phyloP scores from a whole-genome alignment of 345 rosid species.

The Bruguiera gymnorhiza region DNA sequence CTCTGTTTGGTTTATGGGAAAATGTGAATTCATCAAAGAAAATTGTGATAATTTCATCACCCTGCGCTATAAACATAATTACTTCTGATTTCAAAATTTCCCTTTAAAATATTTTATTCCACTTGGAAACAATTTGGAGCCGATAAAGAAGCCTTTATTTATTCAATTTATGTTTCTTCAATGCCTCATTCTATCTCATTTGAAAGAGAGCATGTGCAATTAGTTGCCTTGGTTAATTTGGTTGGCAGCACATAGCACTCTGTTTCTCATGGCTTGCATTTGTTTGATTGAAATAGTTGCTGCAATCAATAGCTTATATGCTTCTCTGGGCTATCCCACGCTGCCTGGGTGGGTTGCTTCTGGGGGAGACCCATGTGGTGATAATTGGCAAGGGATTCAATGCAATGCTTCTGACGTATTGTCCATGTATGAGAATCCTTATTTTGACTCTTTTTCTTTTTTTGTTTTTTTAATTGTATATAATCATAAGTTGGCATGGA shows the following conservation, averaged over 20 bases:
- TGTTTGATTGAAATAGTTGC: constrained; percentile 58
- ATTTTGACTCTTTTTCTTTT: neutral
- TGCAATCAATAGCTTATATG: constrained; percentile 69
- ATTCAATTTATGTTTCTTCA: too few species aligned
- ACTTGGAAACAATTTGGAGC: too few species aligned
- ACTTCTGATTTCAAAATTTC: too few species aligned
- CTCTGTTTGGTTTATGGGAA: too few species aligned
- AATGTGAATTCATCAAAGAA: too few species aligned
- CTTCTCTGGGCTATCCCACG: constrained; percentile 66
- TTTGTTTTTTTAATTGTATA: neutral
- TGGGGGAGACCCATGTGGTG: constrained; percentile 95
- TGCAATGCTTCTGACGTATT: constrained; percentile 58
- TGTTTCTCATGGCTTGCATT: constrained; percentile 23
- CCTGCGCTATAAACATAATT: too few species aligned
- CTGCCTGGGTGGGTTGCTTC: constrained; percentile 94
- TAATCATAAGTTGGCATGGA: neutral
- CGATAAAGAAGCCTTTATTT: too few species aligned
- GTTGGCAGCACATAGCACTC: constrained; percentile 9
- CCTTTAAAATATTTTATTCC: too few species aligned
- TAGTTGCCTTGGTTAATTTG: neutral
- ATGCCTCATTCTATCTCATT: too few species aligned
- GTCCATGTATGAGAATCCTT: constrained; percentile 43
- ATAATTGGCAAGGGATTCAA: constrained; percentile 84
- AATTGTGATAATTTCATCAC: too few species aligned
- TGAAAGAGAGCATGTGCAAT: neutral